phyloP scores from a whole-genome alignment of 495 filamentous ascomycete species.

The Astrothelium subdiscretum region DNA sequence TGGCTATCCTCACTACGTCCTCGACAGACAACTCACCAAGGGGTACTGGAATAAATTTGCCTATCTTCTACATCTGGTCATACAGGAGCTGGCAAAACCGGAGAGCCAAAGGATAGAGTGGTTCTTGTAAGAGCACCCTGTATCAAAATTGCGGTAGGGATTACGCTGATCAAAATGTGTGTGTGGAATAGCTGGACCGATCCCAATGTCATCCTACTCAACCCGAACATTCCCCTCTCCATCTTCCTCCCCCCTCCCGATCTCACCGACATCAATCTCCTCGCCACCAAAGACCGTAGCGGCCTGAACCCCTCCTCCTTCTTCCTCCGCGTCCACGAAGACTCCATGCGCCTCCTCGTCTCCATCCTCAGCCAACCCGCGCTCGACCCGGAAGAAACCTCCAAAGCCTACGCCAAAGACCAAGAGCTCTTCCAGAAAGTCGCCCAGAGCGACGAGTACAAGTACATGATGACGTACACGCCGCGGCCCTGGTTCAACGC shows the following conservation, averaged over 20 bases:
- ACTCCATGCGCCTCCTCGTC: conserved; percentile 30
- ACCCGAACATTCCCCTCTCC: conserved; percentile 31
- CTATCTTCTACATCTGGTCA: conserved; percentile 32
- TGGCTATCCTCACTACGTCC: conserved; percentile 32
- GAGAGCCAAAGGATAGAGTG: conserved; percentile 29
- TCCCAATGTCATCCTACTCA: conserved; percentile 34
- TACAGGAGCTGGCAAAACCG: conserved; percentile 34
- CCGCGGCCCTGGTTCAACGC: conserved; percentile 35
- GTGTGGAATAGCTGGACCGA: conserved; percentile 30
- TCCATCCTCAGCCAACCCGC: conserved; percentile 27
- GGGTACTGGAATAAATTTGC: conserved; percentile 34
- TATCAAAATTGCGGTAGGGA: neutral
- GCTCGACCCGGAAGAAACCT: conserved; percentile 19
- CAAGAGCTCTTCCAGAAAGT: conserved; percentile 27
- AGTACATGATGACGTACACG: conserved; percentile 23
- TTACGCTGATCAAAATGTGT: neutral
- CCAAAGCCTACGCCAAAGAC: conserved; percentile 25
- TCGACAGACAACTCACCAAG: conserved; percentile 25
- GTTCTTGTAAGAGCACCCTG: conserved; percentile 29
- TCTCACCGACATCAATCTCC: conserved; percentile 31
- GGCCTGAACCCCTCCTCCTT: conserved; percentile 13
- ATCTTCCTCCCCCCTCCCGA: conserved; percentile 35
- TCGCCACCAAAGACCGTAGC: conserved; percentile 26
- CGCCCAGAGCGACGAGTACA: conserved; percentile 24
- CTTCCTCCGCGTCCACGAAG: conserved; percentile 23